Percentiles rank a stretch among this genome's conserved stretches.
Conservation (phyloP, 495 filamentous ascomycete genomes). For the Staphylotrichum tortipilum region DNA sequence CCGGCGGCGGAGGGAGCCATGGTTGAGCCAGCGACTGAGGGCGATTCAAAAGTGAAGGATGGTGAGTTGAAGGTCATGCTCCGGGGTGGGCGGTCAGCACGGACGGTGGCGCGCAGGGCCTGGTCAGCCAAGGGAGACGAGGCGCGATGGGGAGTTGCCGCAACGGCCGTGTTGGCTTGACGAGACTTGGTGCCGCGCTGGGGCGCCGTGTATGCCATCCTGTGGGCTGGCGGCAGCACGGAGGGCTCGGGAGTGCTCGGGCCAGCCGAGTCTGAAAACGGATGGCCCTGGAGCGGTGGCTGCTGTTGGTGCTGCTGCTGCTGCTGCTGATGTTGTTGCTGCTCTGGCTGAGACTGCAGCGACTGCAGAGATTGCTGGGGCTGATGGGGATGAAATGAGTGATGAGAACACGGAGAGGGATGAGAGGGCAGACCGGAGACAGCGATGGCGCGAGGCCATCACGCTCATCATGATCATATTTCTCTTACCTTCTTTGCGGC, state of each 20-base stretch:
- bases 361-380: neutral
- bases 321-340: neutral
- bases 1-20: too few relatives aligned
- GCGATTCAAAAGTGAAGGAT: conserved; percentile 22
- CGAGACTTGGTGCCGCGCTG: conserved; percentile 15
- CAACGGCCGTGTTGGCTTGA: neutral
- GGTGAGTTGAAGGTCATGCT: conserved; percentile 18
- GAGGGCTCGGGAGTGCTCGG: conserved; percentile 4
- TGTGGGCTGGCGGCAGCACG: neutral
- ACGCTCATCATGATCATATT: too few relatives aligned
- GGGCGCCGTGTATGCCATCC: conserved; percentile 8
- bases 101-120: neutral
- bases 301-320: neutral
- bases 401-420: too few relatives aligned
- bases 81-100: conserved; percentile 17
- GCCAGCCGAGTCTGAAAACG: neutral
- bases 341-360: neutral
- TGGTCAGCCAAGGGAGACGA: conserved; percentile 17
- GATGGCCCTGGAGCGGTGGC: neutral
- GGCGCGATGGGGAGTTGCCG: conserved; percentile 11
- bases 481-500: too few relatives aligned
- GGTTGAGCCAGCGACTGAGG: conserved; percentile 21
- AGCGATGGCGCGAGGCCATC: too few relatives aligned
- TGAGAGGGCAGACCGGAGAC: conserved; percentile 11
- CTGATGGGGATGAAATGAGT: too few relatives aligned